A percentile compares a stretch with the other conserved stretches of the same genome.
phyloP scores from a whole-genome alignment of 345 rosid genomes.

The Rhodomyrtus tomentosa region DNA sequence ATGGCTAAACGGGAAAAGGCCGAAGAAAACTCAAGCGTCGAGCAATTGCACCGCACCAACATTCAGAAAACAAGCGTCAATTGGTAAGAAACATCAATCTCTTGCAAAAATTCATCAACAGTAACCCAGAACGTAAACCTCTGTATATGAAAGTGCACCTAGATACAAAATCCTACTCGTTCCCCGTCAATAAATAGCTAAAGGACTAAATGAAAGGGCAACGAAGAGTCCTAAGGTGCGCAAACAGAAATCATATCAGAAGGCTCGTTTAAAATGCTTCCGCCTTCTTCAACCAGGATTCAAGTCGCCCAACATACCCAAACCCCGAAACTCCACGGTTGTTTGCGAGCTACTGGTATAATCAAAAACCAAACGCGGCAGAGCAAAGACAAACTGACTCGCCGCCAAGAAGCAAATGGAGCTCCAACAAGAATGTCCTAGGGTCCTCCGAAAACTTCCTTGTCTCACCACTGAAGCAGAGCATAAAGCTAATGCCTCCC shows the following conservation, averaged over 20 bases:
- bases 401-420: neutral
- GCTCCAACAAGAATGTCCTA: neutral
- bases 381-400: neutral
- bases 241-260: neutral
- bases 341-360: neutral
- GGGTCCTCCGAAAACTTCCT: neutral
- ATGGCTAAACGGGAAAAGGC: neutral
- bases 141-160: neutral
- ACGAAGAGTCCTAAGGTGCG: neutral
- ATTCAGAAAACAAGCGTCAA: neutral
- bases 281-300: neutral
- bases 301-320: neutral
- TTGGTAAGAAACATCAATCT: neutral
- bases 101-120: neutral
- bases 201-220: neutral
- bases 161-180: neutral
- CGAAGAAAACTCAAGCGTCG: neutral
- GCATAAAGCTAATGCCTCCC: neutral
- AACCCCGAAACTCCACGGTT: neutral
- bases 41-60: neutral
- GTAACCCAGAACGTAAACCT: neutral
- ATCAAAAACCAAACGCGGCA: neutral
- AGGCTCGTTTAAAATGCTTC: neutral
- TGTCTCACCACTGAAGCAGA: neutral
- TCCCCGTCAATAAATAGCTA: neutral